A percentile compares a stretch with the other conserved stretches of the same genome.
phyloP scores from a whole-genome alignment of 768 basidiomycete species.

The Glaciozyma antarctica region DNA sequence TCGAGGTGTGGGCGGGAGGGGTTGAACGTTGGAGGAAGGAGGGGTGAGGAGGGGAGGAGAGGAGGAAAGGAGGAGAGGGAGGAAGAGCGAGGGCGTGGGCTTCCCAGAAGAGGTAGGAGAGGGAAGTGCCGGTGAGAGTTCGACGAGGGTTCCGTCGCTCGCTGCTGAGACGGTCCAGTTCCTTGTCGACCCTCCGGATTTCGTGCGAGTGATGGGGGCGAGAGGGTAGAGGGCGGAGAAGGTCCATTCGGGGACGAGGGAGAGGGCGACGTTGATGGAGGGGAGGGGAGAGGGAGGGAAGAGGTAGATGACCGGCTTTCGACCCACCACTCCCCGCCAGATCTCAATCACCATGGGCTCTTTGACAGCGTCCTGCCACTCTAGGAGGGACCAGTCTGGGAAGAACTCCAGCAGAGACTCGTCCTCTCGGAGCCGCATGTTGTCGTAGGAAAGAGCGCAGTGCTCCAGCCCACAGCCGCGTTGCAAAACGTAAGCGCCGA shows the following conservation, averaged over 20 bases:
- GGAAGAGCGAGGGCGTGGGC: constrained; percentile 12
- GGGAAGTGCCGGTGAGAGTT: constrained; percentile 36
- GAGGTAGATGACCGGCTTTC: constrained; percentile 43
- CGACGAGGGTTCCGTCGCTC: constrained; percentile 39
- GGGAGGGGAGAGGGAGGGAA: constrained; percentile 35
- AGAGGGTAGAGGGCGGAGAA: constrained; percentile 41
- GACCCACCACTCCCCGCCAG: not conserved
- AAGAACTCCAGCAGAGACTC: too few species aligned
- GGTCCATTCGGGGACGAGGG: constrained; percentile 39
- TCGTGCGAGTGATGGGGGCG: not conserved
- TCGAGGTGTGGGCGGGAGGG: constrained; percentile 9
- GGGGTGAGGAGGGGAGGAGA: not conserved
- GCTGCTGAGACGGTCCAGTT: constrained; percentile 40
- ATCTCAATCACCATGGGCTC: too few species aligned
- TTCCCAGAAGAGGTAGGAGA: constrained; percentile 44
- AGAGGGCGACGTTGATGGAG: constrained; percentile 38
- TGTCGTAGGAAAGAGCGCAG: too few species aligned
- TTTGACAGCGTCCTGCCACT: too few species aligned
- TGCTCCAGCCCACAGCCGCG: too few species aligned
- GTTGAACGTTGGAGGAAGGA: constrained; percentile 1
- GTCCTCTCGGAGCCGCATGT: too few species aligned
- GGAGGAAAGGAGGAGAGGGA: not conserved
- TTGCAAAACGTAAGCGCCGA: too few species aligned
- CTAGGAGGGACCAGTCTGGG: too few species aligned
- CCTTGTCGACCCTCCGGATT: not conserved